These are phyloP conservation scores for Diophrys appendiculata DNA, from an alignment of 73 alveolate species.

Conservation along the genomic window DNA sequence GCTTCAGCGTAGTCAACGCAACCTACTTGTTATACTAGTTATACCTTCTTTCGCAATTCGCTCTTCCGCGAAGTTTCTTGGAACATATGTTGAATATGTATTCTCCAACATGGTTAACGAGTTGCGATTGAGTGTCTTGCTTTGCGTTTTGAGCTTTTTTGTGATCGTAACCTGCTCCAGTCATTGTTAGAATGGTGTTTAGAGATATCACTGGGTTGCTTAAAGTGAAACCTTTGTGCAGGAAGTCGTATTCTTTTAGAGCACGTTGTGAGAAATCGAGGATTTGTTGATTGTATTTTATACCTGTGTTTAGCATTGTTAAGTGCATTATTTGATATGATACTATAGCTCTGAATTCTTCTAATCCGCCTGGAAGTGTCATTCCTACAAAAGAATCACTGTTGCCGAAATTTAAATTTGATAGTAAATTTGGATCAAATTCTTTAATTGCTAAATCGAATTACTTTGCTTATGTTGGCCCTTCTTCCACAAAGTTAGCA, in stretches of 20 bases:
- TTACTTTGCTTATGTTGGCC: conserved; percentile 53
- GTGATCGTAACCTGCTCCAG: conserved; percentile 28
- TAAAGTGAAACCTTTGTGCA: conserved; percentile 11
- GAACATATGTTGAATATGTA: background rate
- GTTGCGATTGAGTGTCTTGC: background rate
- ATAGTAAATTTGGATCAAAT: conserved; percentile 44
- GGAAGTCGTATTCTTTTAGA: conserved; percentile 14
- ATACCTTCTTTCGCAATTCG: background rate
- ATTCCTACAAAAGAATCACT: conserved; percentile 44
- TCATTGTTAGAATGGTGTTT: conserved; percentile 4
- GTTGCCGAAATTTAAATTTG: conserved; percentile 54
- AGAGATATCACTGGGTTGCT: background rate
- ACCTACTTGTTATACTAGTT: background rate
- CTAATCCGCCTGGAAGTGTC: conserved; percentile 53
- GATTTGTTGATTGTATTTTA: conserved; percentile 12
- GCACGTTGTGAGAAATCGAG: conserved; percentile 11
- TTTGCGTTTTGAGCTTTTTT: background rate
- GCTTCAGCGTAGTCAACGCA: background rate
- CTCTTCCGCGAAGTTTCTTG: background rate
- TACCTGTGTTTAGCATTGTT: conserved; percentile 16
- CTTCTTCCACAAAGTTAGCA: conserved; percentile 58
- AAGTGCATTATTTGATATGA: conserved; percentile 29
- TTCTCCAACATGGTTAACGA: background rate
- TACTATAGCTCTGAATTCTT: conserved; percentile 66
- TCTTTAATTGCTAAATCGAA: conserved; percentile 60